Percentiles rank a stretch among this genome's conserved stretches.
Conservation (phyloP, 176 grass and related monocot species). For the Oryza coarctata region DNA sequence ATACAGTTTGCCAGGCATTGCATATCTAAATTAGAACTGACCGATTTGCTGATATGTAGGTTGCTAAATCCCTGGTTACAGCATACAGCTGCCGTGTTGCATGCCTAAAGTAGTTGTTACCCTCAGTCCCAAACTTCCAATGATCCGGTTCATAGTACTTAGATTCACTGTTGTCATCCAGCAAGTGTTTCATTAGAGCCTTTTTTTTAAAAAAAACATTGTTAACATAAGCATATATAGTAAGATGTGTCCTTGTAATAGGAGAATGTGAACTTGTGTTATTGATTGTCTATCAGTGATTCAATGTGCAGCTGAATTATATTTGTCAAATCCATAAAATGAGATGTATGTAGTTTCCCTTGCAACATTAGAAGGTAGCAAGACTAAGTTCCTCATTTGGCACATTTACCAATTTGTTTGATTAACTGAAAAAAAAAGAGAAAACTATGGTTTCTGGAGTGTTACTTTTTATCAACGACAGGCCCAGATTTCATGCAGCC, state of each 20-base stretch:
- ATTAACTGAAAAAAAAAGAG: neutral
- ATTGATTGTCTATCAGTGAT: neutral
- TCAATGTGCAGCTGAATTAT: neutral
- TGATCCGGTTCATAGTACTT: conserved; percentile 77
- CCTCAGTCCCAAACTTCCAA: conserved; percentile 76
- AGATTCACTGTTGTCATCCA: conserved; percentile 49
- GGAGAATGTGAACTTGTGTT: neutral
- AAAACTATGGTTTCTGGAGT: neutral
- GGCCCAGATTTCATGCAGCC: conserved; percentile 86
- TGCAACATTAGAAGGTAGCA: neutral
- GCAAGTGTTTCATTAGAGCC: conserved; percentile 9
- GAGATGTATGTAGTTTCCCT: conserved; percentile 1
- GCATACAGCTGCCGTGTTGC: conserved; percentile 77
- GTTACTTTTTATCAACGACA: conserved; percentile 63
- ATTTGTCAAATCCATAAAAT: neutral
- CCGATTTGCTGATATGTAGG: conserved; percentile 69
- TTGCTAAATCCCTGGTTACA: conserved; percentile 71
- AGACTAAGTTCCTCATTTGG: neutral
- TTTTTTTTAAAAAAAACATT: conserved; percentile 16
- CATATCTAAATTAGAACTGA: conserved; percentile 35
- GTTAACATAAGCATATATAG: conserved; percentile 9
- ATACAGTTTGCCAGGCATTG: neutral
- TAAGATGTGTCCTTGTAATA: neutral
- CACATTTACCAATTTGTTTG: neutral
- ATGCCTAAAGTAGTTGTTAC: conserved; percentile 84